Evolutionary conservation across 805 yeast genomes (phyloP), one percentile per base, ranked within the genome.

Genomic region (Kuraishia ogatae): DNA sequence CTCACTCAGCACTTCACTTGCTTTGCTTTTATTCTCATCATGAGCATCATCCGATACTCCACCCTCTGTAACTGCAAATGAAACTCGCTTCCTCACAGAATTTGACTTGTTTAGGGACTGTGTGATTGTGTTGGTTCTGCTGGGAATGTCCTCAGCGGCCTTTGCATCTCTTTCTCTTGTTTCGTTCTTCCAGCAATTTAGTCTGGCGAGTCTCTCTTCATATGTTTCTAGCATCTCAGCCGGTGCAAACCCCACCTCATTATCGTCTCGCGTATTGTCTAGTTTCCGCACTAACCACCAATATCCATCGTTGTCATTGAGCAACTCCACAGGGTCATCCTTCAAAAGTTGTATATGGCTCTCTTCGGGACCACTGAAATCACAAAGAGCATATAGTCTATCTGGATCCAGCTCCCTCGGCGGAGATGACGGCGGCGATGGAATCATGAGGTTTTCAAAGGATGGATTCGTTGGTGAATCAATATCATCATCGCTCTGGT

Each of bases 181-280:
- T 67, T 89, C 97, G 70, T 93, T 93, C 61, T 89, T 85, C 82
- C 93, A 89, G 70, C 97, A 89, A 67, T 94, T 94, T 48, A 92
- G 74, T 55, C 98, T 77, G 0, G 99, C 99, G 54, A 94, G 71
- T 56, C 98, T 76, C 70, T 94, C 99, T 51, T 84, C 87, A 58
- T 89, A 91, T 0, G 97, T 89, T 69, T 94, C 99, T 43, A 94
- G 72, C 56, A 94, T 83, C 67, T 94, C 99, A 1, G 97, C 98
- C 1, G 99, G 99, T 1, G 96, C 96, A 73, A 92, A 94, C 1
- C 99, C 99, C 54, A 93, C 83, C 2, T 84, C 84, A 65, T 84
- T 87, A 58, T 57, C 73, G 76, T 19, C 60, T 57, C 59, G 62
- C 11, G 56, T 58, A 57, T 71, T 73, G 15, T 68, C 64, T 51